Conservation (phyloP, 148 eudicot genomes). For the Persicaria tinctoria region DNA sequence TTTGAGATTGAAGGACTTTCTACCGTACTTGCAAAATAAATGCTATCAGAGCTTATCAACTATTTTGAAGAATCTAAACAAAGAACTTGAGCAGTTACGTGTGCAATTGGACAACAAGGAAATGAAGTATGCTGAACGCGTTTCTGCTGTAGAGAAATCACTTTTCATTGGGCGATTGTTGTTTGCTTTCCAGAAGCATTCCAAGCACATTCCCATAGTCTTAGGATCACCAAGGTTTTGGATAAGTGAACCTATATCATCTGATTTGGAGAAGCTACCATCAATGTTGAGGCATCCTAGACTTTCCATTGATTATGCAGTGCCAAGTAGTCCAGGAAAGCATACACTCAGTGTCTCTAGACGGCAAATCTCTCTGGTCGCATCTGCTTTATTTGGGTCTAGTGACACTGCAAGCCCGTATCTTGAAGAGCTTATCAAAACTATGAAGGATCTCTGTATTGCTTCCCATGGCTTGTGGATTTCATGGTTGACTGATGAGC, state of each 20-base stretch:
- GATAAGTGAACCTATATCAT: constrained; percentile 43
- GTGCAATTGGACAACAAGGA: constrained; percentile 37
- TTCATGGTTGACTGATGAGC: constrained; percentile 82
- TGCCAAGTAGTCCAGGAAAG: constrained; percentile 43
- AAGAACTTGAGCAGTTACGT: constrained; percentile 58
- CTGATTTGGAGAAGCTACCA: constrained; percentile 38
- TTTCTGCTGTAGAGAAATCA: constrained; percentile 62
- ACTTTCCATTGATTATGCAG: constrained; percentile 35
- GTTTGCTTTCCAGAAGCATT: constrained; percentile 86
- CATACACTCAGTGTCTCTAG: constrained; percentile 38
- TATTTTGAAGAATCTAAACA: constrained; percentile 57
- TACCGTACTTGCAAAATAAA: constrained; percentile 65
- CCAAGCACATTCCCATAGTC: constrained; percentile 67
- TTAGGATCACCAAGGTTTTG: constrained; percentile 91
- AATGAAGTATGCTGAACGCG: constrained; percentile 26
- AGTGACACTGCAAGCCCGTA: constrained; percentile 61
- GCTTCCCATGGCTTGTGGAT: constrained; percentile 85
- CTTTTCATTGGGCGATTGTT: constrained; percentile 78
- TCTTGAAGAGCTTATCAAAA: constrained; percentile 61
- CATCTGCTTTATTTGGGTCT: constrained; percentile 64
- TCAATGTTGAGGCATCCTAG: constrained; percentile 43
- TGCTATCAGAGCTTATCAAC: constrained; percentile 58
- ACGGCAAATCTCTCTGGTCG: constrained; percentile 52
- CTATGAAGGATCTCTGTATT: constrained; percentile 62
- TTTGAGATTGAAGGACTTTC: constrained; percentile 58